These are phyloP conservation scores for Hyphopichia fennica DNA, from an alignment of 1,139 yeast genomes.

Conservation along the genomic window DNA sequence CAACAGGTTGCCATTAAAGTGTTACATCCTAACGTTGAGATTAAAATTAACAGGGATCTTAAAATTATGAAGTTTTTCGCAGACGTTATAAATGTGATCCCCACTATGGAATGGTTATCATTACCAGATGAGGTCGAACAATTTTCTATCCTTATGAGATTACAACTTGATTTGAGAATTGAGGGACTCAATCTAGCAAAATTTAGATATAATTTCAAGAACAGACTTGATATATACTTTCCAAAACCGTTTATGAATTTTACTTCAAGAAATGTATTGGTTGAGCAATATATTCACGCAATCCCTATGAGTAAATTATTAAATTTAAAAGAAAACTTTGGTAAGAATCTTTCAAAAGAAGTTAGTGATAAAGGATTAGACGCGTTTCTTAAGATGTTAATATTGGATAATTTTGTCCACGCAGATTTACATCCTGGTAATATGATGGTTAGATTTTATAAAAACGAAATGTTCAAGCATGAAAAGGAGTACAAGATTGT, in stretches of 20 bases:
- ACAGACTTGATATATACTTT: conserved; percentile 66
- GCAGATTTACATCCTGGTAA: conserved; percentile 98
- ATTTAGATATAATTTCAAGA: conserved; percentile 63
- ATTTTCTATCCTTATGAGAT: conserved; percentile 78
- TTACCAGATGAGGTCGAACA: conserved; percentile 93
- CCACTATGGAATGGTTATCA: conserved; percentile 97
- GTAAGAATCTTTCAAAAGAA: conserved; percentile 63
- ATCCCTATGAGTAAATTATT: conserved; percentile 75
- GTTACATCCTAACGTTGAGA: conserved; percentile 81
- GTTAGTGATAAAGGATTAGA: conserved; percentile 87
- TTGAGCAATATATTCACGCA: conserved; percentile 84
- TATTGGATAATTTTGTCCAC: conserved; percentile 89
- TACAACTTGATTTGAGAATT: conserved; percentile 85
- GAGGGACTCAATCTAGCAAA: conserved; percentile 79
- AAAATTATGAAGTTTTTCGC: conserved; percentile 85
- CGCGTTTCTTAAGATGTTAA: conserved; percentile 88
- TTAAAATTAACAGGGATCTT: conserved; percentile 74
- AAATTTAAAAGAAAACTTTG: conserved; percentile 40
- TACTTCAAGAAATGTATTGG: conserved; percentile 71
- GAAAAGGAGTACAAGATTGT: conserved; percentile 50
- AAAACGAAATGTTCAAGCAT: conserved; percentile 45
- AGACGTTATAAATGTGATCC: conserved; percentile 60
- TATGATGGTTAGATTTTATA: conserved; percentile 76
- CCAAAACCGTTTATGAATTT: conserved; percentile 73
- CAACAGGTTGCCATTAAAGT: conserved; percentile 87